These are phyloP conservation scores for Agastache rugosa DNA, from an alignment of 257 asterid species.

Conservation along the genomic window DNA sequence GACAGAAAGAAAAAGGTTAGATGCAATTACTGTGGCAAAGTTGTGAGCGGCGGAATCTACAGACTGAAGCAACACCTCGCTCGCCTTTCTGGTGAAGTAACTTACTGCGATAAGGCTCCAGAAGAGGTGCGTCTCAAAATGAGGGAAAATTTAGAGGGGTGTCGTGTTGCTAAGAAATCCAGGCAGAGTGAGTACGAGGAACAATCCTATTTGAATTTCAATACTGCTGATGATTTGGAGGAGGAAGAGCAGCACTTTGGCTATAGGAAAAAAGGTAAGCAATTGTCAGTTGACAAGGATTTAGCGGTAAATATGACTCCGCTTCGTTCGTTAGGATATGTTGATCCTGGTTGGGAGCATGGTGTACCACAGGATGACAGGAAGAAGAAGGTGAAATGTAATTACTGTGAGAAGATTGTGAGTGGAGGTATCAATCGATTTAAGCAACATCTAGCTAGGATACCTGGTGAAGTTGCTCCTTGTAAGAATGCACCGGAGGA, in stretches of 20 bases:
- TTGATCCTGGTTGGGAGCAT: slow-evolving; percentile 98
- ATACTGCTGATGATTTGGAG: slow-evolving; percentile 55
- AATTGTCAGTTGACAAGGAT: slow-evolving; percentile 62
- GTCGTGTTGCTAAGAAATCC: slow-evolving; percentile 75
- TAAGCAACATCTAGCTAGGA: slow-evolving; percentile 91
- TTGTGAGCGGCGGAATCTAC: slow-evolving; percentile 92
- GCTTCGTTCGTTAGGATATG: slow-evolving; percentile 85
- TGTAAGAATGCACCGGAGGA: slow-evolving; percentile 93
- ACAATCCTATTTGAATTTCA: slow-evolving; percentile 70
- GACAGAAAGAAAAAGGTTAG: slow-evolving; percentile 85
- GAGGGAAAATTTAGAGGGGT: slow-evolving; percentile 85
- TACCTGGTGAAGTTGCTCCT: slow-evolving; percentile 95
- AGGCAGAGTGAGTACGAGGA: slow-evolving; percentile 74
- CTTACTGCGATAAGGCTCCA: slow-evolving; percentile 90
- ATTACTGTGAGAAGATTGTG: slow-evolving; percentile 88
- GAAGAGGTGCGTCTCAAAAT: slow-evolving; percentile 74
- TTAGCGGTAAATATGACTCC: slow-evolving; percentile 69
- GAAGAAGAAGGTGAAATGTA: slow-evolving; percentile 94
- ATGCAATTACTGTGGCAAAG: slow-evolving; percentile 92
- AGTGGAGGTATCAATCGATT: slow-evolving; percentile 95
- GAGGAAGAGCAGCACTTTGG: slow-evolving; percentile 71
- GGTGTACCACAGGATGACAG: slow-evolving; percentile 94
- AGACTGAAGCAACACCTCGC: slow-evolving; percentile 94
- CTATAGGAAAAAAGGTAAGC: slow-evolving; percentile 76
- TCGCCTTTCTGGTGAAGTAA: slow-evolving; percentile 87